Evolutionary conservation across 2,329 filamentous ascomycete genomes (phyloP), one percentile per base, ranked within the genome.

Genomic region (Rosellinia necatrix): DNA sequence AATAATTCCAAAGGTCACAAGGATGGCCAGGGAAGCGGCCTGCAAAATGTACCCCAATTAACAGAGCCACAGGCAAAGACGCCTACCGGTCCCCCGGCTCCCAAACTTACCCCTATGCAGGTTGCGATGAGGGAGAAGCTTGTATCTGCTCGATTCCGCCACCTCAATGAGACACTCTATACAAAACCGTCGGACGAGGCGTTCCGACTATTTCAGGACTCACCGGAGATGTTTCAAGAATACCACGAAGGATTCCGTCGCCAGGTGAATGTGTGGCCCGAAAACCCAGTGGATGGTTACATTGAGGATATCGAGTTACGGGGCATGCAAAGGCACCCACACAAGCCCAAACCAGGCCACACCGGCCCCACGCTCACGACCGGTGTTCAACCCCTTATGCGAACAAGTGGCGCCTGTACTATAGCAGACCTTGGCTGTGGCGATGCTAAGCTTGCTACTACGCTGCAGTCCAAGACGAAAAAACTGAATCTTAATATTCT

Each of bases 231-330:
- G 82, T 99, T 97, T 76, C 82, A 85, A 64, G 92, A 97, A 75
- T 99, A 99, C 75, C 94, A 99, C 76, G 88, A 92, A 59, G 94
- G 94, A 29, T 99, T 99, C 81, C 89, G 92, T 1, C 90, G 92
- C 49, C 94, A 99, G 76, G 94, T 97, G 56, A 88, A 91, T 69
- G 89, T 92, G 2, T 99, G 94, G 94, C 94, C 94, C 6, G 90
- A 93, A 70, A 99, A 99, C 74, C 94, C 94, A 0, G 91, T 99
- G 42, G 90, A 97, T 72, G 85, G 83, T 55, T 97, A 96, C 76
- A 87, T 97, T 62, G 71, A 76, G 24, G 82, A 88, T 47, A 85
- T 97, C 62, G 81, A 85, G 53, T 70, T 75, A 13, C 85, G 93
- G n/a, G 91, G 82, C 17, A 83, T 80, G 43, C 74, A 85, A 17